Conservation (phyloP, 371 early-diverging fungal genomes). For the Catenaria anguillulae region DNA sequence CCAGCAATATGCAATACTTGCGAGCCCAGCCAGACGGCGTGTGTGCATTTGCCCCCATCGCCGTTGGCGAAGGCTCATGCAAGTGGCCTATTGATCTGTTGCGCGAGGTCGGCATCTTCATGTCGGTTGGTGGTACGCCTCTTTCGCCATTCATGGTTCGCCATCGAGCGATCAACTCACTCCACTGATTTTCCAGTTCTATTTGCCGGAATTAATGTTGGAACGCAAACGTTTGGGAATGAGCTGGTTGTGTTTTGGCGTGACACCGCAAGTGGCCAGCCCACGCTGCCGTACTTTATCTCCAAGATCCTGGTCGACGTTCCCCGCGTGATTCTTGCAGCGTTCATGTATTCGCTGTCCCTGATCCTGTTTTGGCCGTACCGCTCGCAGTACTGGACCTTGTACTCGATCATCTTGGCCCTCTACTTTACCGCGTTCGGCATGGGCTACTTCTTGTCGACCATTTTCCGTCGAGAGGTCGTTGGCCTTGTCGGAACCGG, state of each 20-base stretch:
- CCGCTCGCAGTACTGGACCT: not conserved
- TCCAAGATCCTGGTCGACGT: slow-evolving; percentile 35
- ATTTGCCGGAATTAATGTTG: slow-evolving; percentile 26
- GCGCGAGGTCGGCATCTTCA: slow-evolving; percentile 3
- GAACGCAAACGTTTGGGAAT: slow-evolving; percentile 28
- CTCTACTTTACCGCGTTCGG: slow-evolving; percentile 19
- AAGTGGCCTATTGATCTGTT: slow-evolving; percentile 10
- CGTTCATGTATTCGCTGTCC: slow-evolving; percentile 7
- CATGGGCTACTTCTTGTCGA: slow-evolving; percentile 16
- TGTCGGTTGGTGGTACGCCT: slow-evolving; percentile 1
- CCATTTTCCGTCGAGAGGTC: slow-evolving; percentile 9
- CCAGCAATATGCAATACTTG: slow-evolving; percentile 15
- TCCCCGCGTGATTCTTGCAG: not conserved
- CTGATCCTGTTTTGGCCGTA: slow-evolving; percentile 8
- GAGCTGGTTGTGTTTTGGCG: slow-evolving; percentile 38
- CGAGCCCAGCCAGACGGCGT: slow-evolving; percentile 12
- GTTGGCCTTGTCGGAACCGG: slow-evolving; percentile 19
- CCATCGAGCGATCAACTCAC: too few species aligned
- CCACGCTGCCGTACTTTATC: slow-evolving; percentile 32
- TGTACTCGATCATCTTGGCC: slow-evolving; percentile 12
- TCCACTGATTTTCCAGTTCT: too few species aligned
- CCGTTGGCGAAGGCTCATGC: slow-evolving; percentile 10
- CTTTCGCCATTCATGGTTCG: too few species aligned
- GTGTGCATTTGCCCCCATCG: slow-evolving; percentile 9
- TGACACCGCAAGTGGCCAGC: slow-evolving; percentile 29